Evolutionary conservation across 371 early-diverging fungal genomes (phyloP), one percentile per base, ranked within the genome.

Genomic region (Nosema bombycis): DNA sequence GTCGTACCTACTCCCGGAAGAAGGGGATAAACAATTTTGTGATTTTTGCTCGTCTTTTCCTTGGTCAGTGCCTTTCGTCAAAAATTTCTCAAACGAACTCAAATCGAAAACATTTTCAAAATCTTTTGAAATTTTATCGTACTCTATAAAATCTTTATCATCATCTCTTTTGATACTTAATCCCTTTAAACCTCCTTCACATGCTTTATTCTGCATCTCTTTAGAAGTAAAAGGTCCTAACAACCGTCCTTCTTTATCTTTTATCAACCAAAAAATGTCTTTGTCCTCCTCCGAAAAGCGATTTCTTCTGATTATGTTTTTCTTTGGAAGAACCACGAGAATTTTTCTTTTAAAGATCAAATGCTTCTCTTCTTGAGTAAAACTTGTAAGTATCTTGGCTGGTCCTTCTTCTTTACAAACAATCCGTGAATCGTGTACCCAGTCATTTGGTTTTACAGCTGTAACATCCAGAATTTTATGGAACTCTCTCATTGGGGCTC

Each of bases 171-270:
- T 77, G 18, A 83, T 71, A n/a, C 26, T 18, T n/a, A 57, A 33
- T 0, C 33, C 69, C 23, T 23, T 29, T 6, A 75, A 38, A n/a
- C 46, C 62, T 6, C 37, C 65, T 33, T 46, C 28, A 15, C 33
- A 36, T 0, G 75, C 23, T 36, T 62, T 67, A 2, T 55, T 18
- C 23, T 60, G 54, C 78, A 78, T 73, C 33, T 78, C 80, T 18
- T 73, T 73, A 46, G 60, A 70, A 10, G 70, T 73, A 37, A 72
- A 83, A 24, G 83, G 83, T 0, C 83, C 83, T n/a, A 55, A 60
- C 37, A 80, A 54, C 1, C 0, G 2, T 28, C 28, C 26, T 29
- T 69, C 58, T 1, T 37, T 38, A 26, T 32, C 29, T 62, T 57
- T 70, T 38, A 80, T 61, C 1, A 80, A 57, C 80, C 80, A 80